phyloP scores from a whole-genome alignment of 139 green algal genomes.

The Axilococcus clingmanii region DNA sequence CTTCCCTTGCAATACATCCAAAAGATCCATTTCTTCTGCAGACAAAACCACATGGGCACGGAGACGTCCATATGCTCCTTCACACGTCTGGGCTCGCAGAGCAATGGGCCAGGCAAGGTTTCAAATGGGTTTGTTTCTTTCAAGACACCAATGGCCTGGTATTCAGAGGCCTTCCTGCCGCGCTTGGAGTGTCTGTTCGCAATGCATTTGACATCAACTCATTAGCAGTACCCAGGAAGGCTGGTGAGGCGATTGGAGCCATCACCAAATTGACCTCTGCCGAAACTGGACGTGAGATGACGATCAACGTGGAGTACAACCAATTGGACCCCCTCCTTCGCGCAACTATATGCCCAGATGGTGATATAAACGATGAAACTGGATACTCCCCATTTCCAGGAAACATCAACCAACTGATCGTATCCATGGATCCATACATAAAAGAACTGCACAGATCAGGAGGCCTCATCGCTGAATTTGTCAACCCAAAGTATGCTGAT shows the following conservation, averaged over 20 bases:
- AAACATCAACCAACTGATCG: slow-evolving; percentile 95
- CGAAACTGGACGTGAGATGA: slow-evolving; percentile 43
- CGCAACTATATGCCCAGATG: slow-evolving; percentile 54
- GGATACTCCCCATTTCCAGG: slow-evolving; percentile 93
- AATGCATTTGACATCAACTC: slow-evolving; percentile 88
- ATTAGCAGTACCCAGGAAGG: slow-evolving; percentile 81
- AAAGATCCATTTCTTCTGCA: slow-evolving; percentile 61
- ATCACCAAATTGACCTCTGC: slow-evolving; percentile 50
- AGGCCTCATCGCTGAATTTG: slow-evolving; percentile 93
- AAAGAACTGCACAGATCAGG: slow-evolving; percentile 55
- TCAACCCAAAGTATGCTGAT: slow-evolving; percentile 98
- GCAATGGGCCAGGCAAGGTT: slow-evolving; percentile 53
- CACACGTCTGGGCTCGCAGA: slow-evolving; percentile 59
- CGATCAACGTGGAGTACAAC: slow-evolving; percentile 99
- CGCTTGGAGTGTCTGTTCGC: slow-evolving; percentile 47
- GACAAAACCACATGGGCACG: slow-evolving; percentile 97
- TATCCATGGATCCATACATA: slow-evolving; percentile 72
- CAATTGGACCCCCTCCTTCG: slow-evolving; percentile 92
- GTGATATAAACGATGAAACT: slow-evolving; percentile 78
- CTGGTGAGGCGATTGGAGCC: slow-evolving; percentile 92
- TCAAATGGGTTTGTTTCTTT: slow-evolving; percentile 97
- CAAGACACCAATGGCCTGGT: slow-evolving; percentile 96
- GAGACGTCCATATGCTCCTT: slow-evolving; percentile 94
- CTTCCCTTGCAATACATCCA: slow-evolving; percentile 68
- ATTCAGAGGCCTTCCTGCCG: slow-evolving; percentile 77